phyloP scores from a whole-genome alignment of 225 moss, liverwort and hornwort genomes.

The Pleurozium schreberi region DNA sequence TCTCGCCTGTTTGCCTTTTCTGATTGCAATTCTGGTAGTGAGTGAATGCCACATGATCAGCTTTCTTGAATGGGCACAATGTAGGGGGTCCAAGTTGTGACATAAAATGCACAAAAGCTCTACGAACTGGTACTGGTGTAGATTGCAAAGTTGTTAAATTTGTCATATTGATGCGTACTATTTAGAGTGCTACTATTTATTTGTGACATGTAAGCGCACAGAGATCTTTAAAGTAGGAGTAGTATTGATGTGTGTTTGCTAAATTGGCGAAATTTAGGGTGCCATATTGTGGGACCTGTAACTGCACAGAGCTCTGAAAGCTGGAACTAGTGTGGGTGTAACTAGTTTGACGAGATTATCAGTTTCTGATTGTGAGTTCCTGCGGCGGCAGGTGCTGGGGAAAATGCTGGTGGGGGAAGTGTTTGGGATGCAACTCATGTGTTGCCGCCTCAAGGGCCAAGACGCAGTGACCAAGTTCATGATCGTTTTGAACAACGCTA shows the following conservation, averaged over 20 bases:
- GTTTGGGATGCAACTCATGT: slow-evolving; percentile 39
- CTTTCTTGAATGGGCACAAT: neutral
- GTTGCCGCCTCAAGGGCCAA: slow-evolving; percentile 46
- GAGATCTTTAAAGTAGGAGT: neutral
- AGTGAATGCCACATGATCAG: neutral
- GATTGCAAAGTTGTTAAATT: neutral
- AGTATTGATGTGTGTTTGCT: no score
- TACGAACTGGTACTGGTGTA: neutral
- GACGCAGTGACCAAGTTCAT: slow-evolving; percentile 42
- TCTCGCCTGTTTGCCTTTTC: neutral
- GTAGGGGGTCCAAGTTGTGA: neutral
- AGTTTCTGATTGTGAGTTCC: neutral
- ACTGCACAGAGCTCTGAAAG: neutral
- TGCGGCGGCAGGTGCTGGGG: slow-evolving; percentile 20
- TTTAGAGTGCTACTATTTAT: no score
- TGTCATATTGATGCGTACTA: neutral
- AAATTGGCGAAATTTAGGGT: neutral
- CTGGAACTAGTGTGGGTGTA: no score
- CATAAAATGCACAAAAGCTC: neutral
- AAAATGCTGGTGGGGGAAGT: slow-evolving; percentile 44
- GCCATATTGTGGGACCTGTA: neutral
- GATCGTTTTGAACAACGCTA: slow-evolving; percentile 45
- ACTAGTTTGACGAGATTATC: neutral
- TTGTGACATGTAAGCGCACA: neutral
- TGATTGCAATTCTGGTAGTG: neutral